A percentile compares a stretch with the other conserved stretches of the same genome.
Evolutionary conservation across 1,284 basidiomycete genomes (phyloP).

Genomic region (Ceratorhiza oryzae-sativae): DNA sequence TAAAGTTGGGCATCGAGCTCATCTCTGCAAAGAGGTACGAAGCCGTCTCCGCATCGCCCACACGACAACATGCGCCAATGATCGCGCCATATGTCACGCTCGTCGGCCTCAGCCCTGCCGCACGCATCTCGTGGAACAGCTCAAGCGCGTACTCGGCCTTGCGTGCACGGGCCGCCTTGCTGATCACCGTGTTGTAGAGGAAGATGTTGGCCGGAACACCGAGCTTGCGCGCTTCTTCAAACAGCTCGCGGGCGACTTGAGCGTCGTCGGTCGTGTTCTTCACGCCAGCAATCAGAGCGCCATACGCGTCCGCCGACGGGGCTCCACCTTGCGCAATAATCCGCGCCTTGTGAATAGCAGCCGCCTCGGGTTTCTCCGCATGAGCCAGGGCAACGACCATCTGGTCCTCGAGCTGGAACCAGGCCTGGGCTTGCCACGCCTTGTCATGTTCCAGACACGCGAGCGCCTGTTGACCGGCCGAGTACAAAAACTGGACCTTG

Average conservation of each 20-base stretch:
- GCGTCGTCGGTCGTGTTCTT: slow-evolving; percentile 95
- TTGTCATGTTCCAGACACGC: slow-evolving; percentile 57
- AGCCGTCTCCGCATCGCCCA: slow-evolving; percentile 87
- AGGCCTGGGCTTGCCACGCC: slow-evolving; percentile 62
- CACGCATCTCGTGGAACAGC: slow-evolving; percentile 86
- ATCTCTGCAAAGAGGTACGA: slow-evolving; percentile 89
- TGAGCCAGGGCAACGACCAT: slow-evolving; percentile 89
- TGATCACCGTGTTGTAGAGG: slow-evolving; percentile 95
- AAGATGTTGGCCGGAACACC: slow-evolving; percentile 82
- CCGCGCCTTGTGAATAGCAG: slow-evolving; percentile 80
- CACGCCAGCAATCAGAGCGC: slow-evolving; percentile 83
- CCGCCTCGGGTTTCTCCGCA: slow-evolving; percentile 77
- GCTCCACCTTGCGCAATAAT: slow-evolving; percentile 79
- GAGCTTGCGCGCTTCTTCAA: slow-evolving; percentile 75
- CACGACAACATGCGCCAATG: slow-evolving; percentile 92
- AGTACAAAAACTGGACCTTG: slow-evolving; percentile 72
- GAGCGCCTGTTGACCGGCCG: slow-evolving; percentile 70
- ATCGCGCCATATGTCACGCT: slow-evolving; percentile 96
- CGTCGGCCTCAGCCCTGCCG: slow-evolving; percentile 68
- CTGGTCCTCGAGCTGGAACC: slow-evolving; percentile 83
- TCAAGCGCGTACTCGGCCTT: slow-evolving; percentile 88
- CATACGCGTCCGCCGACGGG: slow-evolving; percentile 89
- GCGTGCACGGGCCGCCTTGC: slow-evolving; percentile 89
- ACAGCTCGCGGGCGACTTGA: slow-evolving; percentile 82
- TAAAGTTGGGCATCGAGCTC: slow-evolving; percentile 75